Base-by-base conservation (phyloP, 2,329 filamentous ascomycete genomes). In the Aspergillus candidus region DNA sequence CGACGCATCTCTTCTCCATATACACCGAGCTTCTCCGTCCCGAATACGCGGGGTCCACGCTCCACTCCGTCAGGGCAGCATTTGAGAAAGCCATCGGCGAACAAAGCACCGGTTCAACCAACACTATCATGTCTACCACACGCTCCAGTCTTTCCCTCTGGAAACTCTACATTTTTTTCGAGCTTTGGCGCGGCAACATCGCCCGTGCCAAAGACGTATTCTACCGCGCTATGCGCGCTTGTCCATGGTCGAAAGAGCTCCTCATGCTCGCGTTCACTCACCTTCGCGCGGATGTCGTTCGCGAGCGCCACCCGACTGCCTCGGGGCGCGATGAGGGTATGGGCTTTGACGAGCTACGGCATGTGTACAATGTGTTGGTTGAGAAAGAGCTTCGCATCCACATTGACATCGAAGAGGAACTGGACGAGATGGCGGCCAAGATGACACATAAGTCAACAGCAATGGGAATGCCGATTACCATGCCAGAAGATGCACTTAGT, bases 181-280 rank as follows among this genome's bases (percentile, higher is more conserved):
- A 75, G 43, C 46, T 72, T 1, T 66, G 62, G 15, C 63, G 64
- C 3, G 61, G 67, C 7, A 61, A 72, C 6, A 46, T 62, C 17
- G 38, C 50, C 3, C 63, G 67, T 39, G 72, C 74, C 3, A 79
- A 73, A 49, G 66, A 72, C 1, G 69, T 79, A 0, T 79, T 79
- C 53, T 76, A 78, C 46, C 67, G 75, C 30, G 79, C 77, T 0
- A 54, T 85, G 49, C 68, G 72, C 35, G 66, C 70, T 12, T 72
- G 82, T 55, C 83, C 83, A 0, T 85, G 82, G 80, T 75, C 72
- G 1, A 84, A 85, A 59, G 71, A 74, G 32, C 72, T 80, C 38
- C 65, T 79, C 35, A 70, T 84, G 63, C 47, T 76, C 18, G 81
- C 76, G 0, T 80, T 84, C 45, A 68, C 69, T 35, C 62, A 70